Conservation (phyloP, 2,329 filamentous ascomycete species). For the Fusarium mundagurra region DNA sequence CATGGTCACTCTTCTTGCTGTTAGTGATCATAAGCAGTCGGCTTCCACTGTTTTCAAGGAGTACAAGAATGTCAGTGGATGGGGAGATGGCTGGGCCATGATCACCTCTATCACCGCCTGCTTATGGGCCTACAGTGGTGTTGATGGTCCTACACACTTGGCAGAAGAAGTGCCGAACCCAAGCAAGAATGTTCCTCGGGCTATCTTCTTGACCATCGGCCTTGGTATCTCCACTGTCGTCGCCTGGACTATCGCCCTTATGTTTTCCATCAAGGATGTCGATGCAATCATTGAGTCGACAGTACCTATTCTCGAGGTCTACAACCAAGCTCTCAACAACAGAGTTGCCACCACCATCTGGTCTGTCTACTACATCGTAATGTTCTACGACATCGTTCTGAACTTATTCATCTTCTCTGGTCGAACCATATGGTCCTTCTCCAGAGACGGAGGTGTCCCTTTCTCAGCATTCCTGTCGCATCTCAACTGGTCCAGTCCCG, state of each 20-base stretch:
- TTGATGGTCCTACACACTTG: conserved; percentile 37
- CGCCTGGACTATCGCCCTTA: conserved; percentile 39
- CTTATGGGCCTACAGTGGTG: conserved; percentile 39
- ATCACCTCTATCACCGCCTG: conserved; percentile 38
- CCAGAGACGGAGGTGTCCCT: conserved; percentile 38
- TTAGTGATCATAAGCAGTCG: conserved; percentile 34
- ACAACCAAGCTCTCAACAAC: conserved; percentile 38
- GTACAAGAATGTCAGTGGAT: conserved; percentile 39
- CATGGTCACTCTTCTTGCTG: conserved; percentile 31
- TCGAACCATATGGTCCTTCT: conserved; percentile 41
- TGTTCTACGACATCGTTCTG: conserved; percentile 43
- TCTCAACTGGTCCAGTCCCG: conserved; percentile 36
- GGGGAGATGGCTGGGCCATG: conserved; percentile 40
- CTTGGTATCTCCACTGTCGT: conserved; percentile 36
- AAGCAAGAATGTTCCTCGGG: conserved; percentile 39
- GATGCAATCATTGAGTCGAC: conserved; percentile 37
- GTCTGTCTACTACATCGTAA: conserved; percentile 39
- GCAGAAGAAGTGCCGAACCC: conserved; percentile 41
- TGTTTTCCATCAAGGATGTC: conserved; percentile 40
- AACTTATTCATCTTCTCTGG: conserved; percentile 42
- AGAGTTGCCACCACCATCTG: conserved; percentile 40
- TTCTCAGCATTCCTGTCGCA: conserved; percentile 35
- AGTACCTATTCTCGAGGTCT: conserved; percentile 40
- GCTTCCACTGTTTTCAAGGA: conserved; percentile 30
- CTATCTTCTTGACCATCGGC: conserved; percentile 38